These are phyloP conservation scores for Chrysanthemum seticuspe DNA, from an alignment of 129 eudicot genomes.

Conservation along the genomic window DNA sequence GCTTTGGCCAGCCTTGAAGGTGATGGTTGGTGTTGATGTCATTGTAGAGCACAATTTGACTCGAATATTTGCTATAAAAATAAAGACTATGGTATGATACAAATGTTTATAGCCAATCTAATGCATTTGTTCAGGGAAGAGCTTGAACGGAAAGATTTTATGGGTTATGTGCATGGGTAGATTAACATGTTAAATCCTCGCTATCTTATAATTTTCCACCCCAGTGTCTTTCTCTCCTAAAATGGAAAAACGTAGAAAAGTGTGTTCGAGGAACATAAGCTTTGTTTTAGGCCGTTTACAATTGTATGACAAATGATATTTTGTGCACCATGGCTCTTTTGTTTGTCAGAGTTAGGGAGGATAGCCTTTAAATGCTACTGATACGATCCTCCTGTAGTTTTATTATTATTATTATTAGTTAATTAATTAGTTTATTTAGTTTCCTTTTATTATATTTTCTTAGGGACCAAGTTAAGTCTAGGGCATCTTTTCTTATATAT, in stretches of 20 bases:
- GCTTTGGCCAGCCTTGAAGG: too few relatives aligned
- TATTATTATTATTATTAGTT: too few relatives aligned
- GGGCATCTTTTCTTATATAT: too few relatives aligned
- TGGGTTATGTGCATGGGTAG: slow-evolving; percentile 18
- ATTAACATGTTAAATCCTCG: neutral
- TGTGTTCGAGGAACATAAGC: neutral
- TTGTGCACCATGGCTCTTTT: neutral
- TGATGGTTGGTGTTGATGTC: slow-evolving; percentile 3
- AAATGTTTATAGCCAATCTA: neutral
- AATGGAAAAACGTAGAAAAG: neutral
- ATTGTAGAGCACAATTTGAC: neutral
- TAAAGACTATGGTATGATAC: neutral
- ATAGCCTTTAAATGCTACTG: too few relatives aligned
- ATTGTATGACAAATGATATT: neutral
- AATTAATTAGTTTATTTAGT: too few relatives aligned
- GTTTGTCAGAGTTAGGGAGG: too few relatives aligned
- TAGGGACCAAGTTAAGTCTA: too few relatives aligned
- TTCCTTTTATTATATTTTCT: too few relatives aligned
- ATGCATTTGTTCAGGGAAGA: neutral
- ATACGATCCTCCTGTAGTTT: too few relatives aligned
- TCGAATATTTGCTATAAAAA: neutral
- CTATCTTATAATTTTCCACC: neutral
- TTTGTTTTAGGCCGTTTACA: neutral
- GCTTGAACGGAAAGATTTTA: slow-evolving; percentile 1
- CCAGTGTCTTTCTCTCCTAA: neutral